These are phyloP conservation scores for Fraxinus quadrangulata DNA, from an alignment of 257 asterid genomes.

Conservation along the genomic window DNA sequence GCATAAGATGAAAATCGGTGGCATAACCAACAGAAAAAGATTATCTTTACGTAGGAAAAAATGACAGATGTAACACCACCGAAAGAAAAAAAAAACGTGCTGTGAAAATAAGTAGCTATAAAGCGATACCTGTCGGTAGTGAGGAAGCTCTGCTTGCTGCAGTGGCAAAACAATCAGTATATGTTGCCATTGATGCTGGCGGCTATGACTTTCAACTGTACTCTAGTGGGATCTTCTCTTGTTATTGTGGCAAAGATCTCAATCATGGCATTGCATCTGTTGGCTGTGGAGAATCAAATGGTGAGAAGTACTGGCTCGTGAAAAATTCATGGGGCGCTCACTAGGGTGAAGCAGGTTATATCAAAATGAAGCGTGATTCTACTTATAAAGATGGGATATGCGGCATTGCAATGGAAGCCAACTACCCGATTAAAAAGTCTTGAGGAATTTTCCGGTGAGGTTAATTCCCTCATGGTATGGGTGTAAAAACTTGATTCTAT, in stretches of 20 bases:
- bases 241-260: slow-evolving; percentile 41
- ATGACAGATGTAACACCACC: slow-evolving; percentile 32
- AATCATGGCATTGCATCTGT: slow-evolving; percentile 58
- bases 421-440: slow-evolving; percentile 51
- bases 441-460: slow-evolving; percentile 14
- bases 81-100: slow-evolving; percentile 23
- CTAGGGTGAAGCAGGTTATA: slow-evolving; percentile 66
- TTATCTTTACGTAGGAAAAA: slow-evolving; percentile 52
- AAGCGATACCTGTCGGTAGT: slow-evolving; percentile 28
- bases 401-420: slow-evolving; percentile 52
- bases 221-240: slow-evolving; percentile 50
- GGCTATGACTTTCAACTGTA: slow-evolving; percentile 48
- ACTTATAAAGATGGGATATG: slow-evolving; percentile 39
- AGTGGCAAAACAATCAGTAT: slow-evolving; percentile 57
- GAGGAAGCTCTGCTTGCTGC: slow-evolving; percentile 54
- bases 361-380: slow-evolving; percentile 44
- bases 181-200: slow-evolving; percentile 60
- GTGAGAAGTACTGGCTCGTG: slow-evolving; percentile 56
- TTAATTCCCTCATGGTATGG: slow-evolving; percentile 13
- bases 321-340: slow-evolving; percentile 68
- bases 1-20: slow-evolving; percentile 49
- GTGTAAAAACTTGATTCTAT: background rate
- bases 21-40: slow-evolving; percentile 44
- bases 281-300: slow-evolving; percentile 51
- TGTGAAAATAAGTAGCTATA: slow-evolving; percentile 50